Conservation (phyloP, 2,329 filamentous ascomycete genomes). For the Alternaria ventricosa region DNA sequence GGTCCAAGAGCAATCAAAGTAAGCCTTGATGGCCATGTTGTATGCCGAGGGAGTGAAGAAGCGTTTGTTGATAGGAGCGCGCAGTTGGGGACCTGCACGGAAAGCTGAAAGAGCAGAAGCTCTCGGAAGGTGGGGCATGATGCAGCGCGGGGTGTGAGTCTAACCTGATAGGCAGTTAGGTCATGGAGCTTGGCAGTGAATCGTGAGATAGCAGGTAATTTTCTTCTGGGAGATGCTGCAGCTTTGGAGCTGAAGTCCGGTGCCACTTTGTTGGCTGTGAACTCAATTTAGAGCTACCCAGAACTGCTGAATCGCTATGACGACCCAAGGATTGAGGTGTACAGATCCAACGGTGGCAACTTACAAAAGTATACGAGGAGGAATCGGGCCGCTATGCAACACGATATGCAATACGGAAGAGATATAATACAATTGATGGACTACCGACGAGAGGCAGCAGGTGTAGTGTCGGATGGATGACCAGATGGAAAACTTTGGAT, state of each 20-base stretch:
- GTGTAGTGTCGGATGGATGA: constrained; percentile 24
- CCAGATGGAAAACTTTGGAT: constrained; percentile 27
- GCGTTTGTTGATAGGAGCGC: constrained; percentile 54
- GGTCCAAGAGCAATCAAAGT: constrained; percentile 75
- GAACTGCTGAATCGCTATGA: constrained; percentile 7
- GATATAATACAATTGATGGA: constrained; percentile 37
- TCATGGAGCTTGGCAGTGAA: constrained; percentile 24
- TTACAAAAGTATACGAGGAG: constrained; percentile 43
- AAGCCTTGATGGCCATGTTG: constrained; percentile 79
- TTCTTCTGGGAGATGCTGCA: constrained; percentile 1
- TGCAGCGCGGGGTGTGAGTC: constrained; percentile 30
- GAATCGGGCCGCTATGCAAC: constrained; percentile 36
- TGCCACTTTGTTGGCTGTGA: background rate
- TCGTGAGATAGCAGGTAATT: constrained; percentile 8
- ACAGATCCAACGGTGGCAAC: constrained; percentile 11
- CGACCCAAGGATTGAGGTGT: constrained; percentile 4
- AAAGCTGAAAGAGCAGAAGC: constrained; percentile 42
- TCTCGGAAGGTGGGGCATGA: constrained; percentile 39
- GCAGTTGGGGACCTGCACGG: constrained; percentile 39
- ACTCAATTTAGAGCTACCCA: constrained; percentile 6
- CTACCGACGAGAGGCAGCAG: constrained; percentile 10
- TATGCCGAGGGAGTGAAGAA: constrained; percentile 69
- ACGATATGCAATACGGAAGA: constrained; percentile 28
- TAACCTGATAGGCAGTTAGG: constrained; percentile 25
- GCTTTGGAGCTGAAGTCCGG: constrained; percentile 12